These are phyloP conservation scores for Ceratocystis diversiconidia DNA, from an alignment of 2,329 filamentous ascomycete genomes.

Conservation along the genomic window DNA sequence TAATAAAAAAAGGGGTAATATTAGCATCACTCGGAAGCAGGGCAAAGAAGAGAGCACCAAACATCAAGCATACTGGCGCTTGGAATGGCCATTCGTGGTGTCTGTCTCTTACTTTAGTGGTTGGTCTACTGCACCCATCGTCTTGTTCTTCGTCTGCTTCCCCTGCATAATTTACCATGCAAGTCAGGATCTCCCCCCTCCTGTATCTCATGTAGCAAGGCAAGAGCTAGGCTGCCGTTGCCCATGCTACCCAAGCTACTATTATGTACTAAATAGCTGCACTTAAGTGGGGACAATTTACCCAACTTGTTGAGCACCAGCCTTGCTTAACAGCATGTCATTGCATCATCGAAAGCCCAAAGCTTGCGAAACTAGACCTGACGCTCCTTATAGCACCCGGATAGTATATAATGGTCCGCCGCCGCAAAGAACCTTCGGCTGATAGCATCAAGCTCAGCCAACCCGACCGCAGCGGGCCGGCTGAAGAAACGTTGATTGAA, in stretches of 20 bases:
- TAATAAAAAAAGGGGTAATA: too few relatives aligned
- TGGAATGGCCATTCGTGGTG: too few relatives aligned
- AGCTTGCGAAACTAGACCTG: neutral
- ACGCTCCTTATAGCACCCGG: neutral
- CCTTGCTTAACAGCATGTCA: neutral
- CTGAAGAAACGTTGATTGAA: slow-evolving; percentile 56
- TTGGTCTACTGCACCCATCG: too few relatives aligned
- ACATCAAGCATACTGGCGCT: too few relatives aligned
- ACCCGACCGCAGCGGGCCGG: slow-evolving; percentile 50
- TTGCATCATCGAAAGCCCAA: neutral
- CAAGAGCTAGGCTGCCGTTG: neutral
- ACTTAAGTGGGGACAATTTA: neutral
- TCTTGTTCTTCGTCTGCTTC: neutral
- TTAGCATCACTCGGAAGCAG: too few relatives aligned
- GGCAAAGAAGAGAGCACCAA: too few relatives aligned
- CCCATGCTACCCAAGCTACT: neutral
- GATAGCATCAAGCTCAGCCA: slow-evolving; percentile 47
- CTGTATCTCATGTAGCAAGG: neutral
- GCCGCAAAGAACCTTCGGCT: slow-evolving; percentile 33
- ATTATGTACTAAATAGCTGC: neutral
- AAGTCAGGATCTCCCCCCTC: neutral
- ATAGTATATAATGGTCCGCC: slow-evolving; percentile 31
- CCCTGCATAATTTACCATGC: neutral
- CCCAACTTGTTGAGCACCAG: neutral
- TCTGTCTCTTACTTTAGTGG: too few relatives aligned